Evolutionary conservation across 2,329 filamentous ascomycete genomes (phyloP).

Genomic region (Coniella vitis): DNA sequence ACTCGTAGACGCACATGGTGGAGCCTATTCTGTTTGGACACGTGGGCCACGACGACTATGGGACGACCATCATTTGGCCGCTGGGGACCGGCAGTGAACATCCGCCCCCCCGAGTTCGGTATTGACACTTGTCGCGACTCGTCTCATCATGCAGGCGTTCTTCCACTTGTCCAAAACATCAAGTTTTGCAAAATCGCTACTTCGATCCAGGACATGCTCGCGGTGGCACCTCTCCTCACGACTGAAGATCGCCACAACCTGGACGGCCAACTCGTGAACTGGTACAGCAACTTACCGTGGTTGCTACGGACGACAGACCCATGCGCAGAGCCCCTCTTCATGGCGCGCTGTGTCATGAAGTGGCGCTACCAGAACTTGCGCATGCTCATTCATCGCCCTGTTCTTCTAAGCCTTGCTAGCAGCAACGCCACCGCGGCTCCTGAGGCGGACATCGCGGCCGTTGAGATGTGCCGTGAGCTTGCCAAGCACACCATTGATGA

Average conservation of each 20-base stretch:
- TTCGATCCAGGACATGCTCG: slow-evolving; percentile 68
- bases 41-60: slow-evolving; percentile 65
- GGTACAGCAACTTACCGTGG: slow-evolving; percentile 66
- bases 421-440: slow-evolving; percentile 43
- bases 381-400: slow-evolving; percentile 68
- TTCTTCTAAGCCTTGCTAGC: slow-evolving; percentile 59
- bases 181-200: slow-evolving; percentile 76
- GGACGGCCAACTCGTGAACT: slow-evolving; percentile 62
- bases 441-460: slow-evolving; percentile 59
- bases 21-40: slow-evolving; percentile 67
- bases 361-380: slow-evolving; percentile 77
- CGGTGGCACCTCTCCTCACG: slow-evolving; percentile 60
- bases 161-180: slow-evolving; percentile 69
- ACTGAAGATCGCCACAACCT: slow-evolving; percentile 58
- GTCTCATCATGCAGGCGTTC: slow-evolving; percentile 55
- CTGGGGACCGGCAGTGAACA: slow-evolving; percentile 61
- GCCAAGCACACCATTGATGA: slow-evolving; percentile 67
- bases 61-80: slow-evolving; percentile 64
- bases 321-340: slow-evolving; percentile 63
- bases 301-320: slow-evolving; percentile 57
- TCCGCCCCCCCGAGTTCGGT: slow-evolving; percentile 51
- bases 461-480: slow-evolving; percentile 62
- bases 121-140: slow-evolving; percentile 40
- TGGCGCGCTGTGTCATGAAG: slow-evolving; percentile 68
- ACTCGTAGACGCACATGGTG: slow-evolving; percentile 65